phyloP scores from a whole-genome alignment of 768 basidiomycete species.

The Boletus reticulatus region DNA sequence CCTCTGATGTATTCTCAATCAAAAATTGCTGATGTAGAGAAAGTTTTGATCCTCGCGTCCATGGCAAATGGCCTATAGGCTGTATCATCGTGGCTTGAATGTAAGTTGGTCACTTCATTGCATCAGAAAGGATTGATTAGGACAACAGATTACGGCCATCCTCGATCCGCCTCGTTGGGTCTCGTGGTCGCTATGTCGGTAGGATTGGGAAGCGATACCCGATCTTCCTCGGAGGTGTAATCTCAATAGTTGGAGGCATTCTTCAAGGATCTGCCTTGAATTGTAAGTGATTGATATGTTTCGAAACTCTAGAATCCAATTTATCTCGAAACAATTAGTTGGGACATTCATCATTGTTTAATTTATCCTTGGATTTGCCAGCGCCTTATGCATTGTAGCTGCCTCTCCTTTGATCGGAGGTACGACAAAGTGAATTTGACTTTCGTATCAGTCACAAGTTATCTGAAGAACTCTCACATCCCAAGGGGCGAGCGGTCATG shows the following conservation, averaged over 20 bases:
- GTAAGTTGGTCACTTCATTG: constrained; percentile 32
- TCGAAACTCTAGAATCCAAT: too few species aligned
- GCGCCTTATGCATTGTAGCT: not conserved
- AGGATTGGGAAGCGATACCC: constrained; percentile 6
- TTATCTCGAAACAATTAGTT: not conserved
- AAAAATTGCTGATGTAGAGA: not conserved
- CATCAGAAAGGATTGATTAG: not conserved
- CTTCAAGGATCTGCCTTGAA: constrained; percentile 11
- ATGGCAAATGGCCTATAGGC: constrained; percentile 66
- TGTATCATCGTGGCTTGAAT: constrained; percentile 53
- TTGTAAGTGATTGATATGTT: not conserved
- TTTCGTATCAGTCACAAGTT: not conserved
- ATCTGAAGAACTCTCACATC: constrained; percentile 20
- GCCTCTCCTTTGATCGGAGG: constrained; percentile 23
- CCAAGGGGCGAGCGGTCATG: constrained; percentile 20
- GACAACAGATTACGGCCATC: constrained; percentile 47
- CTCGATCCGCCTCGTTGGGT: constrained; percentile 53
- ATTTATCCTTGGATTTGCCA: constrained; percentile 2
- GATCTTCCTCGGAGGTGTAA: constrained; percentile 6
- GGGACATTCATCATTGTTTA: not conserved
- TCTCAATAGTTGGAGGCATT: constrained; percentile 5
- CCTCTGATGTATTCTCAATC: not conserved
- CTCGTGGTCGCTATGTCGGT: constrained; percentile 48
- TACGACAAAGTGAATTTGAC: not conserved
- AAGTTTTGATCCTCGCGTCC: constrained; percentile 37